Base-by-base conservation (phyloP, 2,329 filamentous ascomycete species). In the Alternaria postmessia region DNA sequence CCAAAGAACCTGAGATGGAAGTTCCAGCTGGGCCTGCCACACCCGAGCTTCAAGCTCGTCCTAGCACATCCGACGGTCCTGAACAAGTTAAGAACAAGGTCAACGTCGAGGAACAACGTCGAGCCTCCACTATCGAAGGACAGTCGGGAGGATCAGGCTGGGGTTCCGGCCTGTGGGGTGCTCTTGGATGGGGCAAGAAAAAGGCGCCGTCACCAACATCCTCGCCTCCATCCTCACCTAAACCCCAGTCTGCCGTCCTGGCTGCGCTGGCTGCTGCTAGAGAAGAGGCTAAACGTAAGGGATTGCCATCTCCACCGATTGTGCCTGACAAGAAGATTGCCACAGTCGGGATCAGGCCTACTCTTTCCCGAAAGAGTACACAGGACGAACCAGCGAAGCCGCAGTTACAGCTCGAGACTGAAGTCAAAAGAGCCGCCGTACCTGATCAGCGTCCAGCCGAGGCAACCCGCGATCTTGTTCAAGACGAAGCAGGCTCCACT, bases 161-260 rank as follows among this genome's bases (percentile, higher is more conserved):
- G 70, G 70, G 71, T 14, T 61, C 62, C 3, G 64, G 68, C 30
- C 56, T 78, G 20, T 69, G 66, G 64, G 72, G 75, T 43, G 71
- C 72, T 1, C 65, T 77, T 49, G 73, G 75, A 3, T 76, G 73
- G 74, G 74, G 75, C 11, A 71, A 69, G 64, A 75, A 73, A 65
- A 72, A 67, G 55, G 24, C 63, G 8, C 52, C 61, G 8, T 63
- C 65, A 4, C 54, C 65, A 7, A 61, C 58, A 8, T 59, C 67
- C 7, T 64, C 61, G 9, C 43, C 51, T 18, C 55, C 54, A 7
- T 44, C 49, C n/a, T 61, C 55, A 16, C 59, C 59, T 4, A 61
- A 46, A 32, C 54, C 58, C n/a, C 53, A 57, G 14, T 61, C 58
- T 30, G 54, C 48, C n/a, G 58, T 61, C 24, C 58, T 61, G 14